Evolutionary conservation across 345 rosid species (phyloP).

Genomic region (Nasturtium officinale): DNA sequence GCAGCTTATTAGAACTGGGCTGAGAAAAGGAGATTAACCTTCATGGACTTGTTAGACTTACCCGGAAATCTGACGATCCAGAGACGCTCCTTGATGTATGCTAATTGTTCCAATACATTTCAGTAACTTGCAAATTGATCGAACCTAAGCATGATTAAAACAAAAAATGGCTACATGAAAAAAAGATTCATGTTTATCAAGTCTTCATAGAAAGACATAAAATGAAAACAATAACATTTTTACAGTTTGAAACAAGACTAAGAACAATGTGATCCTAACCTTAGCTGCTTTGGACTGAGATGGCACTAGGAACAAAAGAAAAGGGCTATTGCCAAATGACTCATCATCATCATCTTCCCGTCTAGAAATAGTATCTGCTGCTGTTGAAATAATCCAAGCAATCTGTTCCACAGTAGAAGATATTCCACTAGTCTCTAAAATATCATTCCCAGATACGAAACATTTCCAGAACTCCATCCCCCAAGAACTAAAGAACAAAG

Average conservation of each 20-base stretch:
- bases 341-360: conserved; percentile 48
- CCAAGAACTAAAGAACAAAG: conserved; percentile 67
- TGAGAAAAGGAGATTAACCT: no score
- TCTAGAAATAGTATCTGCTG: conserved; percentile 71
- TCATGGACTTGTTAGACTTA: conserved; percentile 31
- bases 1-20: conserved; percentile 21
- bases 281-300: conserved; percentile 77
- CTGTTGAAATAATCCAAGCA: conserved; percentile 81
- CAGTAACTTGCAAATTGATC: conserved; percentile 74
- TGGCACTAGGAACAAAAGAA: conserved; percentile 75
- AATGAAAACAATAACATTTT: neutral
- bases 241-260: neutral
- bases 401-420: conserved; percentile 63
- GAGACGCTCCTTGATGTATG: conserved; percentile 69
- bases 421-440: conserved; percentile 68
- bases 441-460: conserved; percentile 55
- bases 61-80: conserved; percentile 88
- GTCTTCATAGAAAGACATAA: neutral
- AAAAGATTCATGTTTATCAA: neutral
- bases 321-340: conserved; percentile 52
- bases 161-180: neutral
- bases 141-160: conserved; percentile 55
- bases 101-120: conserved; percentile 87
- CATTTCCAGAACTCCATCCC: conserved; percentile 84
- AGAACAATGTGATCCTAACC: conserved; percentile 46